A percentile compares a stretch with the other conserved stretches of the same genome.
These are phyloP conservation scores for Blastobotrys capitulatus DNA, from an alignment of 1,139 yeast species.

Conservation along the genomic window DNA sequence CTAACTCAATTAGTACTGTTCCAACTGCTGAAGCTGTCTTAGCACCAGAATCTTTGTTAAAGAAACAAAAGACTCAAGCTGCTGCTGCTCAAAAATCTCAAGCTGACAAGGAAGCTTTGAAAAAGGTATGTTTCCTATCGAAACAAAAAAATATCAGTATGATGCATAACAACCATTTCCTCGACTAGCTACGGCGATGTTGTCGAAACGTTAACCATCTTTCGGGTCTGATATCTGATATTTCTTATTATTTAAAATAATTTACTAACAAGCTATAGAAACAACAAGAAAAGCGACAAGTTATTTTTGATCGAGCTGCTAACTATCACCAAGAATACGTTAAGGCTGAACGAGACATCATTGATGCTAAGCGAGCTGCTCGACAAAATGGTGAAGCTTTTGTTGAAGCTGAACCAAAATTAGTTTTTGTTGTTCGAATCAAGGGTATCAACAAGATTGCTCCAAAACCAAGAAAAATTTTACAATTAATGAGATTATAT, in stretches of 20 bases:
- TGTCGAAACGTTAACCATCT: constrained; percentile 98
- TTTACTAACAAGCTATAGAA: constrained; percentile 19
- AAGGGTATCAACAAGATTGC: constrained; percentile 99
- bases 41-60: constrained; percentile 90
- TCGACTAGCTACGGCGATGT: constrained; percentile 52
- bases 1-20: constrained; percentile 19
- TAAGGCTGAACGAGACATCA: constrained; percentile 89
- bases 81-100: constrained; percentile 70
- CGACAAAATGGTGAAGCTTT: constrained; percentile 76
- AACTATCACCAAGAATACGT: constrained; percentile 96
- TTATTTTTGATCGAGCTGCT: constrained; percentile 95
- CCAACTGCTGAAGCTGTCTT: constrained; percentile 27
- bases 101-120: constrained; percentile 63
- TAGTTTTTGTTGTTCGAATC: constrained; percentile 97
- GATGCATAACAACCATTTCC: constrained; percentile 17
- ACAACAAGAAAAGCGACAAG: constrained; percentile 67
- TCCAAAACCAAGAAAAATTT: constrained; percentile 99
- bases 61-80: constrained; percentile 79
- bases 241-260: background rate
- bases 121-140: constrained; percentile 36
- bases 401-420: constrained; percentile 96
- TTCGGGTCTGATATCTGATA: constrained; percentile 84
- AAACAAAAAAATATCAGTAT: background rate
- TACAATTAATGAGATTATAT: constrained; percentile 95
- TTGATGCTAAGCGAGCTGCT: constrained; percentile 93